These are phyloP conservation scores for Cylindrodendrum hubeiense DNA, from an alignment of 2,329 filamentous ascomycete genomes.

Conservation along the genomic window DNA sequence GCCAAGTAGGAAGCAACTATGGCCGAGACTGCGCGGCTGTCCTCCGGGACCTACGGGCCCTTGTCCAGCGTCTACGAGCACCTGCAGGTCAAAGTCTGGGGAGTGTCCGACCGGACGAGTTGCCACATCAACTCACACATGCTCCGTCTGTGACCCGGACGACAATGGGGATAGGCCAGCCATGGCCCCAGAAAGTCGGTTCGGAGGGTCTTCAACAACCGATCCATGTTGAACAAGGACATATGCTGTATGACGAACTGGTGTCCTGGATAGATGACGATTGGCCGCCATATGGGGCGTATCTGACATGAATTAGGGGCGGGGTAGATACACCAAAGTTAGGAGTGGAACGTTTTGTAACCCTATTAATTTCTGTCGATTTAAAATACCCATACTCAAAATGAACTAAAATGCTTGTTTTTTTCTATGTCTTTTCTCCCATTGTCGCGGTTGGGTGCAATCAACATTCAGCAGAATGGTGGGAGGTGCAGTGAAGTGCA, in stretches of 20 bases:
- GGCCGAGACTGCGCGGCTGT: conserved; percentile 54
- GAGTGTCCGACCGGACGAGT: conserved; percentile 11
- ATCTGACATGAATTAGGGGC: conserved; percentile 34
- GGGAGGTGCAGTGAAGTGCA: not conserved
- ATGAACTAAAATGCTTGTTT: not conserved
- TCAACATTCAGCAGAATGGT: not conserved
- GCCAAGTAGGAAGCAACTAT: conserved; percentile 53
- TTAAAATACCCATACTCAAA: not conserved
- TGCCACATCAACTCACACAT: conserved; percentile 30
- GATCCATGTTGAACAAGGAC: conserved; percentile 47
- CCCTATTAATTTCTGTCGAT: not conserved
- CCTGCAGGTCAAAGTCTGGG: conserved; percentile 30
- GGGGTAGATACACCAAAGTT: not conserved
- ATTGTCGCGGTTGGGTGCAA: not conserved
- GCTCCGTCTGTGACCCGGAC: conserved; percentile 34
- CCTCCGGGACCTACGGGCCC: conserved; percentile 52
- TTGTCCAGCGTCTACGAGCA: conserved; percentile 51
- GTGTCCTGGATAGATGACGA: conserved; percentile 54
- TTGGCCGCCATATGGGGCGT: conserved; percentile 48
- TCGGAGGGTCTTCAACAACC: conserved; percentile 38
- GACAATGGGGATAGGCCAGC: conserved; percentile 37
- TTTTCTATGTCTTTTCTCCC: not conserved
- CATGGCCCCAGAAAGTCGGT: conserved; percentile 36
- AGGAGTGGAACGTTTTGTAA: not conserved
- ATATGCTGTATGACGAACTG: conserved; percentile 51